Base-by-base conservation (phyloP, 345 rosid species). In the Cardiospermum halicacabum region DNA sequence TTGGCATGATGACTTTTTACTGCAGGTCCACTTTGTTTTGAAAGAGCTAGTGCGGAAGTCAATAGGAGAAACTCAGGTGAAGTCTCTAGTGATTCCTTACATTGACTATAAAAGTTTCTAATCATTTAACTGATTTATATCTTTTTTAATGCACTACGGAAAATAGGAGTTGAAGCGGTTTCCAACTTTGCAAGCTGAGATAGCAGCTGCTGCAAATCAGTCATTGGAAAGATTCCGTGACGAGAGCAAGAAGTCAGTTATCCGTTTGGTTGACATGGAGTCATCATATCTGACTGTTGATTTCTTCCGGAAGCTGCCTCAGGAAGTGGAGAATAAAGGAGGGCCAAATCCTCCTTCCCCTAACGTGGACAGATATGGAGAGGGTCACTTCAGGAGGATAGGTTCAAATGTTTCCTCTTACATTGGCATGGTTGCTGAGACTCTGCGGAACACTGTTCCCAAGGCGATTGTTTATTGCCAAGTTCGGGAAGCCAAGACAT, bases 11-110 rank as follows among this genome's bases (percentile, higher is more conserved):
- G 11, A 34, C n/a, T n/a, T 61, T 31, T 2, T 63, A 49, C 21
- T 47, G 69, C 75, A 89, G 96, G 96, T 89, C 60, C 91, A 89
- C 77, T 84, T 74, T 69, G 87, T 86, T 39, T 72, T 89, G 66
- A 89, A 89, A 76, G 92, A 89, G 74, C 92, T 86, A 1, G 92
- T 89, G 51, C 77, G 96, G 73, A 84, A 82, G 76, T 89, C 96
- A 47, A 75, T 86, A 1, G 81, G 83, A 47, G 91, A 89, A 73
- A 86, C 92, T 28, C 69, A 86, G 90, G 96, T 86, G 51, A 74
- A 58, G 39, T 59, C 72, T 49, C 4, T 5, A 5, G 18, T 57
- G 60, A 22, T 24, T 9, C 5, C 18, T 40, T 6, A 36, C 34
- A 40, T 70, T 50, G 18, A 45, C 19, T 56, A 22, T 32, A 2